These are phyloP conservation scores for Gymnopilus dilepis DNA, from an alignment of 768 basidiomycete genomes.

Conservation along the genomic window DNA sequence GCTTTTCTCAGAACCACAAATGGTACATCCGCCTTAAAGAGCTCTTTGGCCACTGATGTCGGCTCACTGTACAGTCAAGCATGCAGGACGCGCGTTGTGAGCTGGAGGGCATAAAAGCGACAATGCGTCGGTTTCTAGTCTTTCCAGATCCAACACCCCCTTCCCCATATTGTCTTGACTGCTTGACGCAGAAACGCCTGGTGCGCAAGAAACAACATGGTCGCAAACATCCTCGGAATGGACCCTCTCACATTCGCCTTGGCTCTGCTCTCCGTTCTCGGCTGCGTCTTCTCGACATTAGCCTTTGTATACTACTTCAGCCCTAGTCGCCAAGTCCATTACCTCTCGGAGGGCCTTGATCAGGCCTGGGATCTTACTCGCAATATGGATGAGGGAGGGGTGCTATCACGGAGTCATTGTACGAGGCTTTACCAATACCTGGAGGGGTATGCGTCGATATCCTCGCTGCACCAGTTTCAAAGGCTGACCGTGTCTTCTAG, in stretches of 20 bases:
- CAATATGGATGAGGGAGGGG: neutral
- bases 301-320: slow-evolving; percentile 13
- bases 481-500: neutral
- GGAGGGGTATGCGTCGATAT: neutral
- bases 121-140: neutral
- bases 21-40: neutral
- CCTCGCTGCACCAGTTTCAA: neutral
- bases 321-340: slow-evolving; percentile 9
- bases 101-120: neutral
- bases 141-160: neutral
- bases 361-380: slow-evolving; percentile 8
- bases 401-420: neutral
- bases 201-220: neutral
- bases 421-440: neutral
- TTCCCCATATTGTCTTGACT: neutral
- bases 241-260: slow-evolving; percentile 19
- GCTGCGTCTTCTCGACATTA: slow-evolving; percentile 4
- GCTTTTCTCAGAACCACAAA: neutral
- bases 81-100: neutral
- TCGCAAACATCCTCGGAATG: slow-evolving; percentile 18
- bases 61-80: neutral
- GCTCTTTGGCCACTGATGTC: neutral
- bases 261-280: slow-evolving; percentile 13
- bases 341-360: slow-evolving; percentile 8
- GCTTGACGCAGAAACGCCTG: neutral